Evolutionary conservation across 2,329 filamentous ascomycete species (phyloP).

Genomic region (Curvularia verruculosa): DNA sequence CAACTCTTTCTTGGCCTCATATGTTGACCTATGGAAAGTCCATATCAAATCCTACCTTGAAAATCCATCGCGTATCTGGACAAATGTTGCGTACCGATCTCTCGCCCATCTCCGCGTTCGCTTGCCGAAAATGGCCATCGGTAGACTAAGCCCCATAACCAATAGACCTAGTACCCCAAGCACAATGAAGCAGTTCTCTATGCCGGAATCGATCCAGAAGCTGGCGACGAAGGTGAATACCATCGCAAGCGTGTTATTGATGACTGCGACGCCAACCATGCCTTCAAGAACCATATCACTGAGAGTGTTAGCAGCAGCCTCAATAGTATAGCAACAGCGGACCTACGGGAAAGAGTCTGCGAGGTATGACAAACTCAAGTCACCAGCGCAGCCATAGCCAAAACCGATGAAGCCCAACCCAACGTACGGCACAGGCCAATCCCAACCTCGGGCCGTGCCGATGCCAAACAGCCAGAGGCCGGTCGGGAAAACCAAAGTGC

Average conservation of each 20-base stretch:
- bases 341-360: slow-evolving; percentile 4
- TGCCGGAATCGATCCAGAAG: slow-evolving; percentile 2
- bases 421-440: slow-evolving; percentile 3
- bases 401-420: slow-evolving; percentile 4
- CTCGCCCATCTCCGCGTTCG: neutral
- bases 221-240: neutral
- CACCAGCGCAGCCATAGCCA: slow-evolving; percentile 2
- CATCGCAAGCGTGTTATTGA: slow-evolving; percentile 3
- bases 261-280: slow-evolving; percentile 3
- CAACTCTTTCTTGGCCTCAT: no score
- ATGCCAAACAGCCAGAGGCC: slow-evolving; percentile 3
- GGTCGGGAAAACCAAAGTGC: slow-evolving; percentile 1
- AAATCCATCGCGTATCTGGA: slow-evolving; percentile 1
- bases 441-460: slow-evolving; percentile 1
- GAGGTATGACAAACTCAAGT: slow-evolving; percentile 1
- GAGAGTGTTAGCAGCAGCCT: neutral
- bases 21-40: no score
- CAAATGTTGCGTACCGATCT: slow-evolving; percentile 2
- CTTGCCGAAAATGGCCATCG: slow-evolving; percentile 1
- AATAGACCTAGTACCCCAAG: slow-evolving; percentile 1
- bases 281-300: slow-evolving; percentile 5
- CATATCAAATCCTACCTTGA: neutral
- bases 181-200: slow-evolving; percentile 1
- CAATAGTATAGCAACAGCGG: neutral
- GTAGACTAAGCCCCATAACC: neutral